Evolutionary conservation across 1,284 basidiomycete species (phyloP).

Genomic region (Boletellus sp.): DNA sequence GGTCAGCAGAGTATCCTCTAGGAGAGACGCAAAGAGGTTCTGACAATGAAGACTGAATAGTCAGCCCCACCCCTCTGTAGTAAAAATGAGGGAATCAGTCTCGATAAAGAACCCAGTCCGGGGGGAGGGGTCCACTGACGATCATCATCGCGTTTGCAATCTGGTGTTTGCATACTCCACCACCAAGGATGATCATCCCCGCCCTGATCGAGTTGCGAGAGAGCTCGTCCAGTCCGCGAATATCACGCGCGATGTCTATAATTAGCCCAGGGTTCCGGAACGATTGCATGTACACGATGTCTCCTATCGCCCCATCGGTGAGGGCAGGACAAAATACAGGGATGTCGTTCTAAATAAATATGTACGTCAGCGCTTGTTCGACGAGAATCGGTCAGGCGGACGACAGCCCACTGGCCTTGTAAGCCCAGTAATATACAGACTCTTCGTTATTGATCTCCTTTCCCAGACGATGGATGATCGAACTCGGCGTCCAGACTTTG

Average conservation of each 20-base stretch:
- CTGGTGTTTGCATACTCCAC: conserved; percentile 99
- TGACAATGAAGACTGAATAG: conserved; percentile 91
- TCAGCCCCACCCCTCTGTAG: conserved; percentile 93
- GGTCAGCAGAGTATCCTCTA: conserved; percentile 4
- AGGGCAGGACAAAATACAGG: conserved; percentile 98
- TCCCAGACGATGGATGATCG: conserved; percentile 91
- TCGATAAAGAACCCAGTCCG: conserved; percentile 4
- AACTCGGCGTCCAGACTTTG: conserved; percentile 88
- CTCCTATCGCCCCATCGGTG: conserved; percentile 95
- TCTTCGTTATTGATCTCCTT: conserved; percentile 97
- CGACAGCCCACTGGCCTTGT: conserved; percentile 68
- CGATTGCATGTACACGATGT: conserved; percentile 99
- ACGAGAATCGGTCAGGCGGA: conserved; percentile 6
- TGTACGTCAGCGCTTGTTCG: conserved; percentile 25
- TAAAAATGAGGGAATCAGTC: conserved; percentile 20
- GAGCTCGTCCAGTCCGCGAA: conserved; percentile 87
- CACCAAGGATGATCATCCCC: conserved; percentile 97
- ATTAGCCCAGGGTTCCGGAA: conserved; percentile 87
- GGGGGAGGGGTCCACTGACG: conserved; percentile 41
- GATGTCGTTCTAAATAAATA: conserved; percentile 77
- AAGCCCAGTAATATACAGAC: conserved; percentile 98
- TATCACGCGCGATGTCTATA: conserved; percentile 94
- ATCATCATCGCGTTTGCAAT: conserved; percentile 99
- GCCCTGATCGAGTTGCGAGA: conserved; percentile 88
- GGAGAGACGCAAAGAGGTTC: conserved; percentile 20